Evolutionary conservation across 2,329 filamentous ascomycete genomes (phyloP), one percentile per base, ranked within the genome.

Genomic region (Pestalotiopsis sp.): DNA sequence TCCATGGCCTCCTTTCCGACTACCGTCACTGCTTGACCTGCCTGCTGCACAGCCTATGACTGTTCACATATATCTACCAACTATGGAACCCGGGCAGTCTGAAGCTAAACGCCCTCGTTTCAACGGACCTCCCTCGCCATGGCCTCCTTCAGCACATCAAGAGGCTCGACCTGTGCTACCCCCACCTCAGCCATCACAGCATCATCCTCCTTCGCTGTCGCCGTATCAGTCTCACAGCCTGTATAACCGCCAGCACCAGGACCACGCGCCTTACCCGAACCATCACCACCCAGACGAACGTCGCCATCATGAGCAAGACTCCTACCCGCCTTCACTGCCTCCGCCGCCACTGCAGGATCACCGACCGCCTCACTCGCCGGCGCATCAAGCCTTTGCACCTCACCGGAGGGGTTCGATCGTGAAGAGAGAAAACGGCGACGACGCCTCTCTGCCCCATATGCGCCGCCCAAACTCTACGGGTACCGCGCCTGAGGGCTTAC

Each of bases 61-160:
- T 75, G 74, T 75, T 72, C 70, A 71, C 73, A 77, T 76, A 78
- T 83, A 82, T 84, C 82, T 80, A 76, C 75, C 79, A 79, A 87
- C 81, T 84, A 90, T 90, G 88, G 88, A 90, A 82, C 82, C 82
- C 82, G 85, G 82, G 80, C 84, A 80, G 80, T 86, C 86, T 76
- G 87, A 89, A 76, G 81, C 79, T 77, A 90, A 90, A 83, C 87
- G 88, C 77, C 85, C 85, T 78, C 87, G 88, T 81, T 82, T 89
- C 73, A 80, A 79, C 74, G 80, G 80, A 75, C 78, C 76, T 79
- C 78, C 83, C 77, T 85, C 84, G 84, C 81, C 85, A 77, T 82
- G 82, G 83, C 77, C 80, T 75, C 83, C 84, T 72, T 79, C 86
- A 62, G 27, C 59, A 70, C 83, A 83, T 75, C 82, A 82, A 77